These are phyloP conservation scores for Fallopia convolvulus DNA, from an alignment of 148 eudicot genomes.

Conservation along the genomic window DNA sequence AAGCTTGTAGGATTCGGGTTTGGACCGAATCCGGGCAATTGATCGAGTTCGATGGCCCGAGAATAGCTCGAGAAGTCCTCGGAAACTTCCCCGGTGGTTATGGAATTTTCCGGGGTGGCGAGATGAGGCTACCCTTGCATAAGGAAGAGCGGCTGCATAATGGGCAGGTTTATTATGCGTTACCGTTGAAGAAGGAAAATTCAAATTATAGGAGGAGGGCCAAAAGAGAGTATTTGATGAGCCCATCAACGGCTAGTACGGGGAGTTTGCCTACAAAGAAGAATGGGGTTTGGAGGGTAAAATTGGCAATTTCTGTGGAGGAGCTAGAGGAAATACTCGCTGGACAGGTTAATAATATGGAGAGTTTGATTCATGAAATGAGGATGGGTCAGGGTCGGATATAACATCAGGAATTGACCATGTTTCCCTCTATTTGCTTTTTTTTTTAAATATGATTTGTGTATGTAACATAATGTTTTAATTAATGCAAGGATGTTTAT, in stretches of 20 bases:
- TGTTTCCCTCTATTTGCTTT: not conserved
- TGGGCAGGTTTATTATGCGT: conserved; percentile 5
- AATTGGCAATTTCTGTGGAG: conserved; percentile 40
- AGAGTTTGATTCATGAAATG: conserved; percentile 59
- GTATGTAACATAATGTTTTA: not conserved
- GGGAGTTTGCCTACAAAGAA: conserved; percentile 39
- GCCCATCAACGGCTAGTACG: conserved; percentile 10
- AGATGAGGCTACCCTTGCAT: not conserved
- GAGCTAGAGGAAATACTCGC: conserved; percentile 54
- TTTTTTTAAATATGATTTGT: not conserved
- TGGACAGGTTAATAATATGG: conserved; percentile 35
- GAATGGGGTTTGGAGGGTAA: conserved; percentile 68
- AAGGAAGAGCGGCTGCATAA: not conserved
- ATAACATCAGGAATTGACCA: not conserved
- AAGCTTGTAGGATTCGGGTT: not conserved
- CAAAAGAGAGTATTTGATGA: not conserved
- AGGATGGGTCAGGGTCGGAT: conserved; percentile 28
- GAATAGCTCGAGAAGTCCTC: not conserved
- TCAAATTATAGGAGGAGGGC: conserved; percentile 5
- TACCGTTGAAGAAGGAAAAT: conserved; percentile 4
- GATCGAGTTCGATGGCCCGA: conserved; percentile 6
- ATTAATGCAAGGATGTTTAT: no score
- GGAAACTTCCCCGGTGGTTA: not conserved
- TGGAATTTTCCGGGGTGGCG: not conserved
- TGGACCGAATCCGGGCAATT: not conserved